Percentiles rank a stretch among this genome's conserved stretches.
phyloP scores from a whole-genome alignment of 2,329 filamentous ascomycete genomes.

The Diaporthe vaccinii region DNA sequence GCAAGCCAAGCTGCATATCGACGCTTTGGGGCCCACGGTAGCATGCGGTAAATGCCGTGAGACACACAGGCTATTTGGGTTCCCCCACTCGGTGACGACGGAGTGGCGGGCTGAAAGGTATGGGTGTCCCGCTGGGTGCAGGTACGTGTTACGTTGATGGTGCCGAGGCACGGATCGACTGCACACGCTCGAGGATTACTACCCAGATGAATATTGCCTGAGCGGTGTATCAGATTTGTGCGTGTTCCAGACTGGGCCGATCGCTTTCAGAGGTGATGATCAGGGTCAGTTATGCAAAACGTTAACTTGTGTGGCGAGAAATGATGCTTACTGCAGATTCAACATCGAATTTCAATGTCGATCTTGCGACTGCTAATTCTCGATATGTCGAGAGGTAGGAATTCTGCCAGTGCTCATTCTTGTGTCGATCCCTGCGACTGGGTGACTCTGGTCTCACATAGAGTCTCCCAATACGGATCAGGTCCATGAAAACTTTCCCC shows the following conservation, averaged over 20 bases:
- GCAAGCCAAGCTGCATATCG: conserved; percentile 12
- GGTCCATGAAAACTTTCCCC: background rate
- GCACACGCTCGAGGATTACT: conserved; percentile 6
- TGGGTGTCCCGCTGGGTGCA: background rate
- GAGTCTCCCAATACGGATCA: background rate
- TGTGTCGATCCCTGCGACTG: background rate
- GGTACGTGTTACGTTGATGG: background rate
- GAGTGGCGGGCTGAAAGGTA: conserved; percentile 15
- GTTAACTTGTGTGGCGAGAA: no score
- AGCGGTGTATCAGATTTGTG: conserved; percentile 2
- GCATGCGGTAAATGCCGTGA: background rate
- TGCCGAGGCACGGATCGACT: background rate
- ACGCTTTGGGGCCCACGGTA: background rate
- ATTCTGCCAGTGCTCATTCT: background rate
- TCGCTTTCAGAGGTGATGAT: background rate
- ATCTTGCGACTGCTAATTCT: background rate
- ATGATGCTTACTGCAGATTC: background rate
- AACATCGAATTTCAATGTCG: background rate
- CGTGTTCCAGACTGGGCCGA: background rate
- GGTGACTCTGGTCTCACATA: background rate
- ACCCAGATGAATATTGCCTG: background rate
- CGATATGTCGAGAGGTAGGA: no score
- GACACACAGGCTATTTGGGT: background rate
- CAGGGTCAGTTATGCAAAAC: background rate
- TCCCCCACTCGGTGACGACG: background rate